Conservation (phyloP, 1,284 basidiomycete genomes). For the Ceratobasidium sp. region DNA sequence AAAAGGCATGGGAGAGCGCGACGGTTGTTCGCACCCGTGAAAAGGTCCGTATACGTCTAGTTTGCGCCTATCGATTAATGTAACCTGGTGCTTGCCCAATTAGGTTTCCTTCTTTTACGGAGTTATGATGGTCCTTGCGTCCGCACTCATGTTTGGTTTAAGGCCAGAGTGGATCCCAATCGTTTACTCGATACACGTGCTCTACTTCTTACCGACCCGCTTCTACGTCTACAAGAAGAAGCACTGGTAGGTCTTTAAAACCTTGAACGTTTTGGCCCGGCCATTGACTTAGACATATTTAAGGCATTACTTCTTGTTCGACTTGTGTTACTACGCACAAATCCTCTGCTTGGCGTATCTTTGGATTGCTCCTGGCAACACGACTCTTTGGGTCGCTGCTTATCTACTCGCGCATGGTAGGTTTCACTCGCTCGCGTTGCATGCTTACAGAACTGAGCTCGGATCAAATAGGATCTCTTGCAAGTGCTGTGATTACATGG, state of each 20-base stretch:
- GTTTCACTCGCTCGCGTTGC: slow-evolving; percentile 44
- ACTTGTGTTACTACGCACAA: slow-evolving; percentile 88
- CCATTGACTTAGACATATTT: slow-evolving; percentile 64
- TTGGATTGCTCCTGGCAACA: slow-evolving; percentile 82
- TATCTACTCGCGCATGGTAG: slow-evolving; percentile 85
- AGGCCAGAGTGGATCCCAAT: slow-evolving; percentile 87
- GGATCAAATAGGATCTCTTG: slow-evolving; percentile 72
- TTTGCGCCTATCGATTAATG: not conserved
- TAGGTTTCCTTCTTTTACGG: slow-evolving; percentile 87
- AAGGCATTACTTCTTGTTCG: slow-evolving; percentile 92
- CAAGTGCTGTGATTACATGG: slow-evolving; percentile 95
- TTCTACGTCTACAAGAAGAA: slow-evolving; percentile 87
- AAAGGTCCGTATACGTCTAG: slow-evolving; percentile 63
- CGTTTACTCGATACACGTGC: slow-evolving; percentile 78
- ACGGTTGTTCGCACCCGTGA: slow-evolving; percentile 92
- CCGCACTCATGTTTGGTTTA: slow-evolving; percentile 85
- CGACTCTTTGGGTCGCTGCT: slow-evolving; percentile 84
- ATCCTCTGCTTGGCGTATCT: slow-evolving; percentile 90
- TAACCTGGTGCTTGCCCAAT: slow-evolving; percentile 45
- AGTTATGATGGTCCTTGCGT: slow-evolving; percentile 87
- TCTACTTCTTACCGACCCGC: slow-evolving; percentile 84
- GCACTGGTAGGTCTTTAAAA: slow-evolving; percentile 39
- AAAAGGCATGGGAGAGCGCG: slow-evolving; percentile 85
- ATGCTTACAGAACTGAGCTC: slow-evolving; percentile 31
- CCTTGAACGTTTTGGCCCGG: slow-evolving; percentile 8